Evolutionary conservation across 108 stramenopile species (phyloP).

Genomic region (Nitzschia sp.): DNA sequence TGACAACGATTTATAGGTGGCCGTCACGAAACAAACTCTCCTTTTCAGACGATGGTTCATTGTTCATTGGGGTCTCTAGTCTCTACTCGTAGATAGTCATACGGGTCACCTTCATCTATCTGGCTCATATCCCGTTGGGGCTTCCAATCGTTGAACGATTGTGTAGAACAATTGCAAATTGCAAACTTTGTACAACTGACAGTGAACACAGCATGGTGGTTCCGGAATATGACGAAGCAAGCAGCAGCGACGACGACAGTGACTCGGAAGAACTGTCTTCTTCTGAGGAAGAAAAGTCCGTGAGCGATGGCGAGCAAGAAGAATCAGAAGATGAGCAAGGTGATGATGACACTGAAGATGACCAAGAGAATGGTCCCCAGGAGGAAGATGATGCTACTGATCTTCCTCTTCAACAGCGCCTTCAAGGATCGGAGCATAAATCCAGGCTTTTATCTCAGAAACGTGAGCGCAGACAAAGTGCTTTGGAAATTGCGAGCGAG

Average conservation of each 20-base stretch:
- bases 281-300: not conserved
- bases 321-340: not conserved
- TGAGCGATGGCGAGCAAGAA: not conserved
- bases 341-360: not conserved
- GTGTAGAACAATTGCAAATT: not conserved
- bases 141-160: not conserved
- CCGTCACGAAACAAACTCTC: too few species aligned
- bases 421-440: constrained; percentile 17
- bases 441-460: not conserved
- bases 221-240: constrained; percentile 27
- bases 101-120: not conserved
- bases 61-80: too few species aligned
- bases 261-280: not conserved
- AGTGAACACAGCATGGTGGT: not conserved
- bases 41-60: too few species aligned
- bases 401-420: constrained; percentile 31
- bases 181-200: too few species aligned
- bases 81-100: too few species aligned
- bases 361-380: constrained; percentile 1
- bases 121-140: constrained; percentile 4
- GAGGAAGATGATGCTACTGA: constrained; percentile 22
- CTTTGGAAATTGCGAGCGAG: constrained; percentile 31
- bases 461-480: constrained; percentile 24
- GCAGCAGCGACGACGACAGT: constrained; percentile 25
- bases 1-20: too few species aligned